A percentile compares a stretch with the other conserved stretches of the same genome.
Evolutionary conservation across 2,329 filamentous ascomycete genomes (phyloP).

Genomic region (Pseudogymnoascus sp.): DNA sequence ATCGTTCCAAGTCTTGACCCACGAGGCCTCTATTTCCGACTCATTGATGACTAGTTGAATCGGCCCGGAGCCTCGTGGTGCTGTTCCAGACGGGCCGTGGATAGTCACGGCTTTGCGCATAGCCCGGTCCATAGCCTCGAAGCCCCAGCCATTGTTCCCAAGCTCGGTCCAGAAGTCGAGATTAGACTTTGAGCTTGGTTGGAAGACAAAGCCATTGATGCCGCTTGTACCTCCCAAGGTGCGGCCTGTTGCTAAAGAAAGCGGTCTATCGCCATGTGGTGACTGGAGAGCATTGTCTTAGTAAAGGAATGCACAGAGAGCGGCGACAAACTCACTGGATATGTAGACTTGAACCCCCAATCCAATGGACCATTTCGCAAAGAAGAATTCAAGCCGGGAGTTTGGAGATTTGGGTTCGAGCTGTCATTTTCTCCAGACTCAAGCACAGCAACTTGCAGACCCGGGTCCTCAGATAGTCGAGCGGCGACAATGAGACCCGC

Average conservation of each 20-base stretch:
- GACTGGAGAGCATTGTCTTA: not conserved
- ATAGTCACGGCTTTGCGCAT: constrained; percentile 29
- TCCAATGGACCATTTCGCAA: constrained; percentile 29
- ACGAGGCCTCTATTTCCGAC: not conserved
- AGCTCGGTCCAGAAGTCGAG: constrained; percentile 33
- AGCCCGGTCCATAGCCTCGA: constrained; percentile 31
- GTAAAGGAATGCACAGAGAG: not conserved
- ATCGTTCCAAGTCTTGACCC: constrained; percentile 7
- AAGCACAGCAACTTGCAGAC: constrained; percentile 31
- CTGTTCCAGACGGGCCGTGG: not conserved
- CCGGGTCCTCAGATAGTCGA: constrained; percentile 31
- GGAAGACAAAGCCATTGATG: constrained; percentile 31
- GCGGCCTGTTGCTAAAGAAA: constrained; percentile 29
- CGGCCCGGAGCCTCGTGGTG: not conserved
- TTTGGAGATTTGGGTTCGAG: constrained; percentile 28
- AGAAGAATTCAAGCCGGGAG: constrained; percentile 27
- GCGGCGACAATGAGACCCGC: constrained; percentile 34
- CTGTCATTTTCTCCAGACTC: constrained; percentile 32
- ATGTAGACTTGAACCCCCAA: constrained; percentile 30
- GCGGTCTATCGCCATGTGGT: constrained; percentile 16
- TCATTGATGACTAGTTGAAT: not conserved
- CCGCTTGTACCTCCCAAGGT: constrained; percentile 31
- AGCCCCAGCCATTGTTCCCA: constrained; percentile 35
- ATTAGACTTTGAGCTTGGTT: constrained; percentile 19
- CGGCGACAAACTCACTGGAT: constrained; percentile 25